phyloP scores from a whole-genome alignment of 2,329 filamentous ascomycete genomes.

The Tolypocladium tundrense region DNA sequence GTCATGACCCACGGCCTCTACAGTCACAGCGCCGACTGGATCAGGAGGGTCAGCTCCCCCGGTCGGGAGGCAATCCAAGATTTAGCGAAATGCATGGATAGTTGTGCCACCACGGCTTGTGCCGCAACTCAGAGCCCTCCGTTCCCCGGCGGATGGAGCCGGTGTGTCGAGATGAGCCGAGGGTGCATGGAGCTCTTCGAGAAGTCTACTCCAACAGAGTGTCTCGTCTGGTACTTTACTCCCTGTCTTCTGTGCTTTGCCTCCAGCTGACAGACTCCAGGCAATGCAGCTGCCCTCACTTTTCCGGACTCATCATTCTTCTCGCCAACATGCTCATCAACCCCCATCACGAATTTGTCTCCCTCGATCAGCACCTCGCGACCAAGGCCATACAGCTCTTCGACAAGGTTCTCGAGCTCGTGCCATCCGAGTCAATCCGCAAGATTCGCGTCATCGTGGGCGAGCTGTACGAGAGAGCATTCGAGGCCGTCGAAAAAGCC shows the following conservation, averaged over 20 bases:
- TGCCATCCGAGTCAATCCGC: neutral
- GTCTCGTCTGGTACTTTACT: constrained; percentile 18
- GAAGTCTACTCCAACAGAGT: constrained; percentile 17
- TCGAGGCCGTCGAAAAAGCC: neutral
- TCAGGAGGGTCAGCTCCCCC: constrained; percentile 19
- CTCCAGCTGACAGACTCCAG: constrained; percentile 1
- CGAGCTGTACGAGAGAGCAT: neutral
- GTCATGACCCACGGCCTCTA: constrained; percentile 28
- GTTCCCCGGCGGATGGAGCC: constrained; percentile 18
- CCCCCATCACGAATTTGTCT: constrained; percentile 13
- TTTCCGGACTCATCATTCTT: constrained; percentile 22
- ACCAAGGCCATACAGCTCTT: constrained; percentile 16
- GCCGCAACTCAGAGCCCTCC: constrained; percentile 7
- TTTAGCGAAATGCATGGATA: constrained; percentile 3
- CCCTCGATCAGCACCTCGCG: constrained; percentile 17
- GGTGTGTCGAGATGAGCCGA: constrained; percentile 21
- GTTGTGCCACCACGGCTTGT: neutral
- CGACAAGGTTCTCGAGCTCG: constrained; percentile 8
- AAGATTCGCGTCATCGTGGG: constrained; percentile 1
- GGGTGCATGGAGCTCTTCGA: constrained; percentile 22
- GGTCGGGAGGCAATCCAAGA: constrained; percentile 14
- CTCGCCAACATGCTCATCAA: constrained; percentile 21
- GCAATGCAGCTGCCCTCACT: constrained; percentile 19
- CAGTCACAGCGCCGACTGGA: constrained; percentile 25
- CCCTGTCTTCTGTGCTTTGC: neutral